Evolutionary conservation across 805 yeast species (phyloP).

Genomic region (Kluyveromyces dobzhanskii): DNA sequence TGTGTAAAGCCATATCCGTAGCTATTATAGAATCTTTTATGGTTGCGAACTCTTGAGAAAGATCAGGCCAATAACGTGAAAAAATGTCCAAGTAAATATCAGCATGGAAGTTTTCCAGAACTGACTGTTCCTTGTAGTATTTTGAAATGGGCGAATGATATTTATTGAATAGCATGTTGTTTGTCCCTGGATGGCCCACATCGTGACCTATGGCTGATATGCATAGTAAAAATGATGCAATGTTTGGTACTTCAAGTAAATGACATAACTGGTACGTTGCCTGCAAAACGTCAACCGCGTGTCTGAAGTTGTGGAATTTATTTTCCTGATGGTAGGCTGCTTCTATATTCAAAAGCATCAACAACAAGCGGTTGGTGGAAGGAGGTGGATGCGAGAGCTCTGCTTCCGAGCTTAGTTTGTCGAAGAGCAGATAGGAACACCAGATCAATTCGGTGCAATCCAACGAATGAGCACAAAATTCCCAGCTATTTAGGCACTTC

Average conservation of each 20-base stretch:
- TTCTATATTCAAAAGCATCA: conserved; percentile 58
- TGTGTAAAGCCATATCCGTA: conserved; percentile 92
- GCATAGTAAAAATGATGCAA: conserved; percentile 37
- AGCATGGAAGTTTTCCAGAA: conserved; percentile 77
- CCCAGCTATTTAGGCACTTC: conserved; percentile 20
- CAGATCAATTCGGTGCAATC: conserved; percentile 20
- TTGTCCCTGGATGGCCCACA: conserved; percentile 94
- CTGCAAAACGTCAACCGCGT: conserved; percentile 92
- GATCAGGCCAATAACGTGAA: conserved; percentile 43
- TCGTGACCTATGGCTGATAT: conserved; percentile 92
- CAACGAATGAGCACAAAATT: conserved; percentile 23
- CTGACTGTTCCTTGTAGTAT: conserved; percentile 55
- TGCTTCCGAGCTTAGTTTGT: conserved; percentile 13
- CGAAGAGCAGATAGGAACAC: conserved; percentile 21
- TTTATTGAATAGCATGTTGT: conserved; percentile 59
- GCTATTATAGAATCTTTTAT: conserved; percentile 43
- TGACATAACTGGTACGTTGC: conserved; percentile 60
- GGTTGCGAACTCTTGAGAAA: conserved; percentile 13
- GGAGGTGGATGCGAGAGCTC: conserved; percentile 3
- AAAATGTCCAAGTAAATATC: conserved; percentile 49
- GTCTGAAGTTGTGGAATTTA: conserved; percentile 91
- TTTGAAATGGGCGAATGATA: conserved; percentile 55
- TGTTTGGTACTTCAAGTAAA: conserved; percentile 6
- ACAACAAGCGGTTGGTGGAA: conserved; percentile 41
- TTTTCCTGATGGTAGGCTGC: conserved; percentile 77